A percentile compares a stretch with the other conserved stretches of the same genome.
Conservation (phyloP, 306 rosid genomes). For the Vachellia pachyceras region DNA sequence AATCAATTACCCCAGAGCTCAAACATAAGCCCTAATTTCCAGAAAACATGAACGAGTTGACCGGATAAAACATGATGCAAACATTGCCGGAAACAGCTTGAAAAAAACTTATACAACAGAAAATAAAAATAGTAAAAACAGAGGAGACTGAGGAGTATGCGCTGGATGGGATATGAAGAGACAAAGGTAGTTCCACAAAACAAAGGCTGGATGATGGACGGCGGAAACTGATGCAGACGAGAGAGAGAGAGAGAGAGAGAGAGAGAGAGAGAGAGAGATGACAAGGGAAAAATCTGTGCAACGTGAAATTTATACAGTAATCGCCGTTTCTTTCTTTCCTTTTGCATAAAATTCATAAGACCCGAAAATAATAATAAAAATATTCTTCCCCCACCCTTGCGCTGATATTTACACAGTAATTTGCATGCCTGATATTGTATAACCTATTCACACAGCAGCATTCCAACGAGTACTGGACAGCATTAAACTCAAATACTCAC, state of each 20-base stretch:
- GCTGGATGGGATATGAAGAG: constrained; percentile 49
- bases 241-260: constrained; percentile 52
- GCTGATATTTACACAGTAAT: constrained; percentile 6
- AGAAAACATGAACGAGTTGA: constrained; percentile 38
- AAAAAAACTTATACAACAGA: constrained; percentile 21
- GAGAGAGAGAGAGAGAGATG: constrained; percentile 50
- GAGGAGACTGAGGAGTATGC: constrained; percentile 23
- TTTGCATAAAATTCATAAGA: background rate
- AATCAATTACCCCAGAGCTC: constrained; percentile 34
- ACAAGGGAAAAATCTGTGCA: constrained; percentile 27
- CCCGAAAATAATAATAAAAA: background rate
- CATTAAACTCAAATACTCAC: constrained; percentile 51
- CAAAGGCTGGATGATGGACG: constrained; percentile 48
- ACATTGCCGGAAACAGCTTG: background rate
- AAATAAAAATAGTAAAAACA: background rate
- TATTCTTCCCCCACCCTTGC: background rate
- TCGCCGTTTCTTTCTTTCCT: background rate
- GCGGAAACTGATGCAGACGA: constrained; percentile 49
- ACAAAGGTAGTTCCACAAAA: constrained; percentile 44
- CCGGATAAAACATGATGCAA: constrained; percentile 31
- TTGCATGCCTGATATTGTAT: background rate
- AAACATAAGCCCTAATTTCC: constrained; percentile 34
- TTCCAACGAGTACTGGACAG: constrained; percentile 10
- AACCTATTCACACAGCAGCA: constrained; percentile 20
- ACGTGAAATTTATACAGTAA: constrained; percentile 25